phyloP scores from a whole-genome alignment of 768 basidiomycete genomes.

The Omphalotus guepiniiformis region DNA sequence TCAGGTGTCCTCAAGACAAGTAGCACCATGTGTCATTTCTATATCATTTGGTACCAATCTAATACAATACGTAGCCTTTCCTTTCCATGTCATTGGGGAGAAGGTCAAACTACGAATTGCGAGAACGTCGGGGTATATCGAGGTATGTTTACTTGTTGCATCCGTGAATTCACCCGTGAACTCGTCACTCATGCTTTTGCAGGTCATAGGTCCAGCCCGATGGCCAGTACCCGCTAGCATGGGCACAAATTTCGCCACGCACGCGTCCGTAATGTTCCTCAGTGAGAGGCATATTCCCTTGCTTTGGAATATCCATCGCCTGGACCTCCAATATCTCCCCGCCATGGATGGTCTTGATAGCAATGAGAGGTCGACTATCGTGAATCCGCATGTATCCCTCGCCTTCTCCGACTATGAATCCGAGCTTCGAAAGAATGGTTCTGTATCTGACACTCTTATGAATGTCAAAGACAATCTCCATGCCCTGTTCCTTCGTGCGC shows the following conservation, averaged over 20 bases:
- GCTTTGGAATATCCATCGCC: slow-evolving; percentile 35
- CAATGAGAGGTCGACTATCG: too few species aligned
- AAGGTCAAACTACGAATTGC: slow-evolving; percentile 21
- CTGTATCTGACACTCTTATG: slow-evolving; percentile 18
- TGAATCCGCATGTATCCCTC: too few species aligned
- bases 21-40: slow-evolving; percentile 18
- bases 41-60: slow-evolving; percentile 13
- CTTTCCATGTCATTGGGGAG: slow-evolving; percentile 23
- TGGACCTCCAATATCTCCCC: too few species aligned
- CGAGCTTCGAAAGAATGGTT: slow-evolving; percentile 14
- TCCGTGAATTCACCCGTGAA: neutral
- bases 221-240: slow-evolving; percentile 18
- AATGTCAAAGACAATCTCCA: slow-evolving; percentile 28
- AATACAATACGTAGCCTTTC: slow-evolving; percentile 18
- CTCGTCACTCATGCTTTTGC: neutral
- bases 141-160: slow-evolving; percentile 16
- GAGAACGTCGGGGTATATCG: slow-evolving; percentile 27
- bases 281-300: slow-evolving; percentile 12
- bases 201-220: slow-evolving; percentile 28
- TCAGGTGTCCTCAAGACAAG: slow-evolving; percentile 8
- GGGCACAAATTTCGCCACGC: slow-evolving; percentile 21
- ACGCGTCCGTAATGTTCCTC: slow-evolving; percentile 8
- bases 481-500: slow-evolving; percentile 16
- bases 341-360: too few species aligned
- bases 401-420: too few species aligned